Evolutionary conservation across 768 basidiomycete species (phyloP), one percentile per base, ranked within the genome.

Genomic region (Boletus reticulatus): DNA sequence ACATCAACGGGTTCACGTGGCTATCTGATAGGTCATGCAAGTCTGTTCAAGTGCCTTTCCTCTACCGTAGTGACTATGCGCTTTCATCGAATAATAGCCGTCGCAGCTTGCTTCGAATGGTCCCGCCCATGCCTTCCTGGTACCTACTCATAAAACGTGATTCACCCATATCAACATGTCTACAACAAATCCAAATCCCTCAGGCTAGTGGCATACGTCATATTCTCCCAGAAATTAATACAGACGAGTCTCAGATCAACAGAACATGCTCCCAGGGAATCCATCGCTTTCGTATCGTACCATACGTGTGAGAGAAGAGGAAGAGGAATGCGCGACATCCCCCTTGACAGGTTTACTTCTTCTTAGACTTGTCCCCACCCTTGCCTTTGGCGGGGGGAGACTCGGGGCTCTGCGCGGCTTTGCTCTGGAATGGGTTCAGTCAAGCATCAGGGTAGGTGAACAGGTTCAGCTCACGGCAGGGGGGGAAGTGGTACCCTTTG

Each of bases 341-440:
- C 13, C 9, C n/a, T 41, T 19, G 8, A 4, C 10, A 52, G 20
- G 42, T 56, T 60, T 59, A 70, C 59, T 70, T 70, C 64, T 71
- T 71, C 69, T 72, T 71, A 11, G 58, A 59, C 58, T 71, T 71
- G 32, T 44, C 60, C 14, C 62, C 56, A n/a, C 57, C 45, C 49
- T 71, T 69, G 45, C 47, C 27, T 31, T 72, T 71, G 20, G 62
- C 59, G 31, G 65, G 67, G 49, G 64, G 60, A 17, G 71, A 65
- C 57, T 72, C 71, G 3, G 63, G 57, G 32, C 57, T 61, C 43
- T 51, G 13, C 1, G 62, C 42, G 3, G 46, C 55, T 32, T 71
- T 72, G 43, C 53, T 56, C 71, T 71, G 44, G 4, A 47, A 39
- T 37, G 6, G 14, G 36, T 20, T 52, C 17, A 48, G 45, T 58